These are phyloP conservation scores for Rhodomyrtus psidioides DNA, from an alignment of 441 rosid genomes.

Conservation along the genomic window DNA sequence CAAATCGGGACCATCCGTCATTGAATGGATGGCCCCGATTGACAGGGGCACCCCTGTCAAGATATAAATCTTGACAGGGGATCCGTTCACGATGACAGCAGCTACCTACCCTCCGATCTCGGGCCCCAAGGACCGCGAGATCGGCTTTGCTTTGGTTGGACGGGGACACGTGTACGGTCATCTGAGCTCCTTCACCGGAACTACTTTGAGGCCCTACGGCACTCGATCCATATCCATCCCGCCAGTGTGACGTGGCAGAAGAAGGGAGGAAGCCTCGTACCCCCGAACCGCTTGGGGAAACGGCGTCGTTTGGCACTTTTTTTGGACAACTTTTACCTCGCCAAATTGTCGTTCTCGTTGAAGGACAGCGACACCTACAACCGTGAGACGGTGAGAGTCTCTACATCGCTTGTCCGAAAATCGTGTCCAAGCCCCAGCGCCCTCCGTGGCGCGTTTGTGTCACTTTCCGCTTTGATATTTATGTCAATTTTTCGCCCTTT, in stretches of 20 bases:
- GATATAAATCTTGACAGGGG: too few species aligned
- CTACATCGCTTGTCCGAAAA: neutral
- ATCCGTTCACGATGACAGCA: neutral
- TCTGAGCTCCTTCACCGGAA: neutral
- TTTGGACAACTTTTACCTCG: neutral
- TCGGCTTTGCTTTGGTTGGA: neutral
- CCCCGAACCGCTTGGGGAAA: neutral
- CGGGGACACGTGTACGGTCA: slow-evolving; percentile 21
- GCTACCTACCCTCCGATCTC: neutral
- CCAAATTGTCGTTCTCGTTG: slow-evolving; percentile 11
- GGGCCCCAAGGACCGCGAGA: neutral
- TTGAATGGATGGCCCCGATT: too few species aligned
- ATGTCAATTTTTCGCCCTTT: too few species aligned
- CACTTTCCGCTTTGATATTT: neutral
- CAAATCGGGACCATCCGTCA: too few species aligned
- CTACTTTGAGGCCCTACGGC: neutral
- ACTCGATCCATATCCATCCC: slow-evolving; percentile 4
- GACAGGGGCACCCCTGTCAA: too few species aligned
- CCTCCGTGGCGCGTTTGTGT: slow-evolving; percentile 7
- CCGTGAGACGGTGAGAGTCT: neutral
- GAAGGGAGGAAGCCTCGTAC: neutral
- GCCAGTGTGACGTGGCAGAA: slow-evolving; percentile 27
- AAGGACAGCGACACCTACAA: slow-evolving; percentile 20
- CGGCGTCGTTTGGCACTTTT: neutral
- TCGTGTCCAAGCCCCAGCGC: neutral